Evolutionary conservation across 192 early-diverging fungal genomes (phyloP).

Genomic region (Umbelopsis ramanniana): DNA sequence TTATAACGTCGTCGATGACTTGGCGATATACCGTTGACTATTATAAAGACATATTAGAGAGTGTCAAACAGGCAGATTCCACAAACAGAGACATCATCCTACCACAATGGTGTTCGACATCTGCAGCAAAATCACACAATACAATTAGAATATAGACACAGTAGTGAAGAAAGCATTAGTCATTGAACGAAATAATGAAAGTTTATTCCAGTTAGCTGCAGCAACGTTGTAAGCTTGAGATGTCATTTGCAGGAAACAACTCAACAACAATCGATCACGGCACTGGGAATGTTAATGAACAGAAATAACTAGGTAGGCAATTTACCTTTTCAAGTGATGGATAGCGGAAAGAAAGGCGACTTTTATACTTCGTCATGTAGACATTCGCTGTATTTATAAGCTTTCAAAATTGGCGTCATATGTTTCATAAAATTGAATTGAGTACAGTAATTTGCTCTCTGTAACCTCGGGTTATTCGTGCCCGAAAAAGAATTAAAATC

Average conservation of each 20-base stretch:
- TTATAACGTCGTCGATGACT: constrained; percentile 94
- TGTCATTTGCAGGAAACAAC: neutral
- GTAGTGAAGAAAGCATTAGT: neutral
- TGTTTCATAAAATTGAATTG: neutral
- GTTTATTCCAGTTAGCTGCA: constrained; percentile 11
- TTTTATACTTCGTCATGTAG: neutral
- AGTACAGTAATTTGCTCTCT: neutral
- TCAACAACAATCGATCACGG: neutral
- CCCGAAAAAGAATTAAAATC: no score
- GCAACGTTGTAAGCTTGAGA: neutral
- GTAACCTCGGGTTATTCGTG: no score
- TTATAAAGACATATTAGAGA: neutral
- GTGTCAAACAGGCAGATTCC: neutral
- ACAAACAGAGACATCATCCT: neutral
- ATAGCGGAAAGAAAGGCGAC: constrained; percentile 25
- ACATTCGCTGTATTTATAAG: constrained; percentile 4
- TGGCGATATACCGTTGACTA: constrained; percentile 75
- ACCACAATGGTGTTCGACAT: constrained; percentile 20
- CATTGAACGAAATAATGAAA: neutral
- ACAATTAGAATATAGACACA: neutral
- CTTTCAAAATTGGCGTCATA: neutral
- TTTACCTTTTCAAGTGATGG: constrained; percentile 8
- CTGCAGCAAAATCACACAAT: neutral
- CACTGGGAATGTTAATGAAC: neutral
- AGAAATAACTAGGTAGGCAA: neutral